These are phyloP conservation scores for Didymellaceae sp. DNA, from an alignment of 2,329 filamentous ascomycete species.

Conservation along the genomic window DNA sequence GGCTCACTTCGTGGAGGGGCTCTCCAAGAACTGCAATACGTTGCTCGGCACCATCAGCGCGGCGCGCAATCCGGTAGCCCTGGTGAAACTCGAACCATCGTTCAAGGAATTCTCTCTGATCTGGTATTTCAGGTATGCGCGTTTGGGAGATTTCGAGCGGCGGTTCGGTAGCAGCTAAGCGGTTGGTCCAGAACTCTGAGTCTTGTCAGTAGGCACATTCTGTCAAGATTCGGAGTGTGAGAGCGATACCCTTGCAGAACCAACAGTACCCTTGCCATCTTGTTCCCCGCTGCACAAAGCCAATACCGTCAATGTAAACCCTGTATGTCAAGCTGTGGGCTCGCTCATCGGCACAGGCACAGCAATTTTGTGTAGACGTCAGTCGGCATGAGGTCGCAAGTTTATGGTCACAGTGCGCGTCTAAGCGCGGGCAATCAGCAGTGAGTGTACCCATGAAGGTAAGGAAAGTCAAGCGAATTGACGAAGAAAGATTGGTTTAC, in stretches of 20 bases:
- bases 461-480: background rate
- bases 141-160: conserved; percentile 53
- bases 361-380: conserved; percentile 50
- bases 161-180: conserved; percentile 52
- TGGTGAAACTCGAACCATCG: conserved; percentile 59
- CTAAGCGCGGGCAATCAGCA: conserved; percentile 44
- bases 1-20: conserved; percentile 54
- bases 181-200: conserved; percentile 57
- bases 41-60: conserved; percentile 53
- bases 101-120: conserved; percentile 55
- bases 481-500: background rate
- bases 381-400: conserved; percentile 51
- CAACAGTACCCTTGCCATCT: conserved; percentile 60
- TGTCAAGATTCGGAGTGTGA: background rate
- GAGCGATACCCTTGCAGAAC: conserved; percentile 54
- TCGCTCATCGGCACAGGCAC: conserved; percentile 51
- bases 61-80: conserved; percentile 52
- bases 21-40: conserved; percentile 57
- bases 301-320: conserved; percentile 59
- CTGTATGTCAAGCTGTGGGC: conserved; percentile 53
- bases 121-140: conserved; percentile 55
- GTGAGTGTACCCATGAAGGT: conserved; percentile 50
- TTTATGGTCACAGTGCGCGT: conserved; percentile 50
- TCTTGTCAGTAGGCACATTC: conserved; percentile 20
- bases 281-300: conserved; percentile 56